Percentiles rank a stretch among this genome's conserved stretches.
Evolutionary conservation across 768 basidiomycete genomes (phyloP).

Genomic region (Strobilomyces dryophilus): DNA sequence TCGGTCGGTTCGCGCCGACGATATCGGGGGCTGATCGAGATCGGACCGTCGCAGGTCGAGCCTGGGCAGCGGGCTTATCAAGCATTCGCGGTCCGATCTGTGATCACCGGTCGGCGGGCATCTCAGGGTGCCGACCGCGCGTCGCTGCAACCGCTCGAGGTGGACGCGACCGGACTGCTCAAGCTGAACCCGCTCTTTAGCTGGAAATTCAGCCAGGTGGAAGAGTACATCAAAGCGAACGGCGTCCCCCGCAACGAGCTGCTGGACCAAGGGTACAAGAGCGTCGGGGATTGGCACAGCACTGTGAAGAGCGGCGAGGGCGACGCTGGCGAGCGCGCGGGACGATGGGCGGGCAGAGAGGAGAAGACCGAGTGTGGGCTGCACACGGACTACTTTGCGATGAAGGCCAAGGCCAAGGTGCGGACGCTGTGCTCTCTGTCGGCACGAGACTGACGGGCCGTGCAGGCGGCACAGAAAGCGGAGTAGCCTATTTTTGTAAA

Average conservation of each 20-base stretch:
- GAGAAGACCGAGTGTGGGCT: conserved; percentile 94
- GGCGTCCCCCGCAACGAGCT: conserved; percentile 85
- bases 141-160: conserved; percentile 77
- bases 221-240: conserved; percentile 79
- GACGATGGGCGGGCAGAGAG: conserved; percentile 83
- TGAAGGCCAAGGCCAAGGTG: conserved; percentile 55
- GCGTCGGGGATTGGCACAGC: conserved; percentile 97
- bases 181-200: conserved; percentile 92
- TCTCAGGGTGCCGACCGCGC: conserved; percentile 93
- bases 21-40: neutral
- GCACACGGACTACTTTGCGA: conserved; percentile 84
- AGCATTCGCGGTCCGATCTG: conserved; percentile 69
- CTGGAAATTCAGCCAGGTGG: conserved; percentile 83
- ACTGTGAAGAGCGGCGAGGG: conserved; percentile 66
- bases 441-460: neutral
- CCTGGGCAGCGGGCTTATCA: conserved; percentile 87
- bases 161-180: conserved; percentile 84
- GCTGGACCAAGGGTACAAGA: conserved; percentile 87
- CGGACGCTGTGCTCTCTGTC: neutral
- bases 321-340: conserved; percentile 76
- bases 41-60: conserved; percentile 62
- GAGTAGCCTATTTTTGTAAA: too few relatives aligned
- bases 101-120: conserved; percentile 93
- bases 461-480: neutral
- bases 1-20: conserved; percentile 26